A percentile compares a stretch with the other conserved stretches of the same genome.
Evolutionary conservation across 768 basidiomycete species (phyloP).

Genomic region (Dioszegia crocea): DNA sequence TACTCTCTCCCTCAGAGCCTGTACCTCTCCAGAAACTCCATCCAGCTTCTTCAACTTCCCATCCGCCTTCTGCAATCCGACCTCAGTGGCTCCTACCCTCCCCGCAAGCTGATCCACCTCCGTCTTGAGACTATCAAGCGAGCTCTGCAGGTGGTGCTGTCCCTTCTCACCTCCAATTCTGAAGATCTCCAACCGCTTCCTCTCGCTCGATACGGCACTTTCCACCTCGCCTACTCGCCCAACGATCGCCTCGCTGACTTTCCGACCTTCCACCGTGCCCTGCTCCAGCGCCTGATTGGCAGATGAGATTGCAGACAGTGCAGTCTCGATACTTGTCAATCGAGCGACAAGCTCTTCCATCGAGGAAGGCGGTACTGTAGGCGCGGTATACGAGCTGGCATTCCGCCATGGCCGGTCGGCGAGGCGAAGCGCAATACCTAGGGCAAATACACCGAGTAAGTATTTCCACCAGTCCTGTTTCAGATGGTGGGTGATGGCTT

Average conservation of each 20-base stretch:
- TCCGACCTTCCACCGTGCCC: not conserved
- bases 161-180: conserved; percentile 1
- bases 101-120: conserved; percentile 4
- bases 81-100: conserved; percentile 11
- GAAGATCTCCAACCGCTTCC: conserved; percentile 5
- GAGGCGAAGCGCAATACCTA: conserved; percentile 24
- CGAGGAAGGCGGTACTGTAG: conserved; percentile 33
- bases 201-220: not conserved
- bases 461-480: conserved; percentile 39
- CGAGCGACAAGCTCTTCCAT: conserved; percentile 46
- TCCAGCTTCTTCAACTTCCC: conserved; percentile 10
- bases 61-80: not conserved
- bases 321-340: conserved; percentile 39
- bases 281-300: conserved; percentile 7
- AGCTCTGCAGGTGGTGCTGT: conserved; percentile 7
- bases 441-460: conserved; percentile 24
- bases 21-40: conserved; percentile 24
- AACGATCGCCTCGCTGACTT: not conserved
- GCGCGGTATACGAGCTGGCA: conserved; percentile 8
- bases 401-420: conserved; percentile 19
- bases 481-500: conserved; percentile 9
- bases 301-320: conserved; percentile 29
- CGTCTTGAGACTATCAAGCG: conserved; percentile 2
- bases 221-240: conserved; percentile 11
- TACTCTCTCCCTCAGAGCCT: conserved; percentile 30